Evolutionary conservation across 495 filamentous ascomycete species (phyloP).

Genomic region (Aspergillus saccharolyticus): DNA sequence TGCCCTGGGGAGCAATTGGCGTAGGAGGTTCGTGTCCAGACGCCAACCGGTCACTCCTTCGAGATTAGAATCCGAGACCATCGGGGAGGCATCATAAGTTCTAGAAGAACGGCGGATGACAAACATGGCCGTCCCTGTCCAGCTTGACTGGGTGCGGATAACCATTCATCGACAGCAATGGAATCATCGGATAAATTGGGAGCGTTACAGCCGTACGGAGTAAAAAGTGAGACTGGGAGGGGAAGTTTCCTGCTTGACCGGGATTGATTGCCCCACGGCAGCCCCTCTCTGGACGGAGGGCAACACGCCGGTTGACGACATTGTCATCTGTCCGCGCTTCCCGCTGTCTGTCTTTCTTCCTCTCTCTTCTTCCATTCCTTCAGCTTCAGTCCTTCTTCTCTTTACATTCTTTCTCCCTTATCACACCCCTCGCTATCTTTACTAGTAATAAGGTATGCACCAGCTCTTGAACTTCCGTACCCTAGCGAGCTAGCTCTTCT

Average conservation of each 20-base stretch:
- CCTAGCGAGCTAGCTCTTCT: conserved; percentile 35
- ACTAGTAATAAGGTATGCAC: not conserved
- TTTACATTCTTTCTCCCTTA: too few relatives aligned
- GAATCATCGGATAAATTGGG: not conserved
- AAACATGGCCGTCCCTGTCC: not conserved
- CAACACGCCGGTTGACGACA: conserved; percentile 41
- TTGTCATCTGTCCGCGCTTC: conserved; percentile 2
- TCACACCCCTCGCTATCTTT: conserved; percentile 4
- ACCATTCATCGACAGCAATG: not conserved
- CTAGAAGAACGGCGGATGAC: not conserved
- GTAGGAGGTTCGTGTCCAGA: not conserved
- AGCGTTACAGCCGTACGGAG: not conserved
- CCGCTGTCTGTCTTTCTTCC: conserved; percentile 15
- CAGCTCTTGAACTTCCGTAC: conserved; percentile 1
- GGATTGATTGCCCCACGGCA: conserved; percentile 28
- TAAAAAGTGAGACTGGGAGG: not conserved
- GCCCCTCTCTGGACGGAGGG: conserved; percentile 35
- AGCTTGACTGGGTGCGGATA: not conserved
- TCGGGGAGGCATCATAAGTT: not conserved
- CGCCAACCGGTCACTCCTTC: not conserved
- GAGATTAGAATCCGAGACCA: not conserved
- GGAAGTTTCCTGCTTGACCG: conserved; percentile 11
- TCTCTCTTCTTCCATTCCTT: conserved; percentile 10
- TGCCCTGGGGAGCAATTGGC: not conserved
- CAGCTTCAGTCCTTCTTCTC: conserved; percentile 12